A percentile compares a stretch with the other conserved stretches of the same genome.
phyloP scores from a whole-genome alignment of 1,284 basidiomycete genomes.

The Entoloma clypeatum region DNA sequence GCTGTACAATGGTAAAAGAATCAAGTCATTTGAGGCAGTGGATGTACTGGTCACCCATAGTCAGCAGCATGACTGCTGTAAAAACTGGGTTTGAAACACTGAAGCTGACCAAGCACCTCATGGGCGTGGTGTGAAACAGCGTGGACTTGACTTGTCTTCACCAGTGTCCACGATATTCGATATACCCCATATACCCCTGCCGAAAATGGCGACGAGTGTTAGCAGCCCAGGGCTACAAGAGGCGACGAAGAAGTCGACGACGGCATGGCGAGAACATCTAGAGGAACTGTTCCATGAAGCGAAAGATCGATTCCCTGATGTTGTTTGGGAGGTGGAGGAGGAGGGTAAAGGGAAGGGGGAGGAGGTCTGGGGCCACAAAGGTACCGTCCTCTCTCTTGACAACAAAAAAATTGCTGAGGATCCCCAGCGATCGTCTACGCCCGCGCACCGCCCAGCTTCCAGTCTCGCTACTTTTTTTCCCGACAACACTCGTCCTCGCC shows the following conservation, averaged over 20 bases:
- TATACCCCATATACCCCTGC: constrained; percentile 21
- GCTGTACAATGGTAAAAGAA: too few species aligned
- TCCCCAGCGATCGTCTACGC: constrained; percentile 85
- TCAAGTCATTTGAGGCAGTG: too few species aligned
- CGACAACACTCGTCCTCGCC: constrained; percentile 56
- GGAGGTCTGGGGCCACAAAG: constrained; percentile 88
- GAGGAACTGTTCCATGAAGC: constrained; percentile 72
- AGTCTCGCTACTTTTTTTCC: constrained; percentile 80
- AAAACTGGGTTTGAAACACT: neutral
- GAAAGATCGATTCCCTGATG: constrained; percentile 87
- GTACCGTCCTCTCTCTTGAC: constrained; percentile 35
- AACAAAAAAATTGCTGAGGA: neutral
- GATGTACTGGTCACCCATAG: too few species aligned
- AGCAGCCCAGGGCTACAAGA: constrained; percentile 51
- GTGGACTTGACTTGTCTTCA: constrained; percentile 14
- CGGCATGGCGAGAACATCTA: constrained; percentile 75
- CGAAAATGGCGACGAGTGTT: constrained; percentile 11
- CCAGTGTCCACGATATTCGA: constrained; percentile 12
- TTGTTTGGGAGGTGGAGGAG: constrained; percentile 77
- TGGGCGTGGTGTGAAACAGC: constrained; percentile 17
- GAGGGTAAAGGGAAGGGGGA: constrained; percentile 49
- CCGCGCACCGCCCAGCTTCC: constrained; percentile 84
- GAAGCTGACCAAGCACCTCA: constrained; percentile 19
- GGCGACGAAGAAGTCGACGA: constrained; percentile 60
- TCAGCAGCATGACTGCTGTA: too few species aligned